These are phyloP conservation scores for Schizosaccharomyces osmophilus DNA, from an alignment of 805 yeast species.

Conservation along the genomic window DNA sequence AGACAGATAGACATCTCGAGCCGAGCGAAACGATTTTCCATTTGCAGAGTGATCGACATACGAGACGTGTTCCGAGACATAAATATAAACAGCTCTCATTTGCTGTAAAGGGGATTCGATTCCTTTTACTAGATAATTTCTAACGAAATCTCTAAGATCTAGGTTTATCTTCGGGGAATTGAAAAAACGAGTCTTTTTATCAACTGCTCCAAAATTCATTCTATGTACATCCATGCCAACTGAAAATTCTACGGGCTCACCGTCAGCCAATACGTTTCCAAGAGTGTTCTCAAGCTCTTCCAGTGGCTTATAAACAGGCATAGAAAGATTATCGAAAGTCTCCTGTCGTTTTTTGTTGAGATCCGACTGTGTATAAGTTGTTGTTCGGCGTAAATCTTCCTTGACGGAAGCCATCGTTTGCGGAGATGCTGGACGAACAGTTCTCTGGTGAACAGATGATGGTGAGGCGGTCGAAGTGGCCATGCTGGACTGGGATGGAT, in stretches of 20 bases:
- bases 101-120: slow-evolving; percentile 31
- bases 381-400: neutral
- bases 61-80: slow-evolving; percentile 35
- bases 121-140: slow-evolving; percentile 23
- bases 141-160: neutral
- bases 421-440: neutral
- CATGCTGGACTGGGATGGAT: neutral
- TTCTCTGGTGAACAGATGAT: neutral
- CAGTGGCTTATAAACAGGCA: neutral
- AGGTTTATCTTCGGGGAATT: neutral
- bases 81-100: slow-evolving; percentile 38
- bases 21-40: neutral
- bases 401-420: neutral
- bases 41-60: neutral
- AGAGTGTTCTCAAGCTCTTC: neutral
- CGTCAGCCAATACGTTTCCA: neutral
- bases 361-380: neutral
- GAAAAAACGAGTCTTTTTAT: neutral
- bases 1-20: slow-evolving; percentile 3
- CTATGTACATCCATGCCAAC: neutral
- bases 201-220: neutral
- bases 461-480: neutral
- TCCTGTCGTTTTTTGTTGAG: neutral
- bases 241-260: neutral
- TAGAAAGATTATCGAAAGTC: neutral